phyloP scores from a whole-genome alignment of 2,329 filamentous ascomycete species.

The Pestalotiopsis sp. region DNA sequence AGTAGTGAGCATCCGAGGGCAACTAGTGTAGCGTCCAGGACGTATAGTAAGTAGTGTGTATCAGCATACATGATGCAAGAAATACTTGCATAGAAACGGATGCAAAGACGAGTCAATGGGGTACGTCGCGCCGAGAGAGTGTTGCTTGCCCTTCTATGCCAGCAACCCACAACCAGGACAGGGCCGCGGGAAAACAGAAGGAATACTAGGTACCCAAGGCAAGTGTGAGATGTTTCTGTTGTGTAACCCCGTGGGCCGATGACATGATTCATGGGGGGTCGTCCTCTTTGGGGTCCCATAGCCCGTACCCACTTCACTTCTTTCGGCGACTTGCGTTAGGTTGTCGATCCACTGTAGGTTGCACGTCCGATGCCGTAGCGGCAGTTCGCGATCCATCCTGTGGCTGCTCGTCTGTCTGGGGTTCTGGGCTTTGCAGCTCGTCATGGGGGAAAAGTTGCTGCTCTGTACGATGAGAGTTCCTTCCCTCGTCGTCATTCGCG shows the following conservation, averaged over 20 bases:
- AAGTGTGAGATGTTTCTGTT: neutral
- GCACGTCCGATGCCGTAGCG: slow-evolving; percentile 8
- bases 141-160: neutral
- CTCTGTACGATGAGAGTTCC: neutral
- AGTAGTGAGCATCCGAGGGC: neutral
- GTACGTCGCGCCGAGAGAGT: neutral
- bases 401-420: slow-evolving; percentile 9
- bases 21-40: neutral
- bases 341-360: slow-evolving; percentile 1
- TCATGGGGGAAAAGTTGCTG: neutral
- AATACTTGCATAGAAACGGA: neutral
- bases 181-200: neutral
- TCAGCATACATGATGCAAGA: slow-evolving; percentile 4
- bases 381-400: slow-evolving; percentile 2
- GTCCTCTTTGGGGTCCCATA: neutral
- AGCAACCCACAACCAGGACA: slow-evolving; percentile 1
- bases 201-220: neutral
- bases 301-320: slow-evolving; percentile 4
- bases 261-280: slow-evolving; percentile 8
- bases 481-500: neutral
- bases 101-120: slow-evolving; percentile 8
- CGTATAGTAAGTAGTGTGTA: neutral
- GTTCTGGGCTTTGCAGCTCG: slow-evolving; percentile 4
- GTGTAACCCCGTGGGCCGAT: neutral
- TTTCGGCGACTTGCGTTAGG: slow-evolving; percentile 7